These are phyloP conservation scores for Pleurotus tuber-regium DNA, from an alignment of 768 basidiomycete species.

Conservation along the genomic window DNA sequence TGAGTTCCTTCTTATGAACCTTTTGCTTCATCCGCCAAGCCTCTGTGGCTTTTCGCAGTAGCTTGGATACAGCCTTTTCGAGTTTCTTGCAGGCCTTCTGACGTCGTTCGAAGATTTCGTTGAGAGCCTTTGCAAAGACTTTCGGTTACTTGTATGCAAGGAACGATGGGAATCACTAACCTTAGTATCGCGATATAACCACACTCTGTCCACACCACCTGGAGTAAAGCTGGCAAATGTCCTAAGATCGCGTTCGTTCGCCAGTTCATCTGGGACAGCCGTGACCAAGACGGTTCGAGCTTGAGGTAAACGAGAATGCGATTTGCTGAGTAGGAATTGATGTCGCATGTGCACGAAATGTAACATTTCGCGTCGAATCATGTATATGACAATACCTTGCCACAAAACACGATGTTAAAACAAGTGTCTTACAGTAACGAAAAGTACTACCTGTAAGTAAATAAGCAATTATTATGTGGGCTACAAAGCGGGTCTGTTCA, in stretches of 20 bases:
- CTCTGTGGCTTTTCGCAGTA: constrained; percentile 40
- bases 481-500: constrained; percentile 45
- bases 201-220: constrained; percentile 65
- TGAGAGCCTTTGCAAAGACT: constrained; percentile 24
- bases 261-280: constrained; percentile 54
- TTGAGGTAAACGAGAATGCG: constrained; percentile 59
- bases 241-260: constrained; percentile 42
- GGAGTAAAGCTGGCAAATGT: constrained; percentile 64
- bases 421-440: not conserved
- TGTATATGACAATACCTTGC: constrained; percentile 57
- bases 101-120: constrained; percentile 40
- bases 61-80: constrained; percentile 51
- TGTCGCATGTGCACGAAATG: constrained; percentile 55
- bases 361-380: constrained; percentile 57
- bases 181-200: constrained; percentile 59
- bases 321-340: constrained; percentile 56
- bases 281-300: constrained; percentile 70
- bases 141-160: not conserved
- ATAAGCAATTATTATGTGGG: constrained; percentile 56
- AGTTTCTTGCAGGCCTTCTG: constrained; percentile 49
- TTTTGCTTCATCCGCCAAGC: constrained; percentile 39
- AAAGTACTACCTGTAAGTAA: constrained; percentile 44
- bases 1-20: constrained; percentile 29
- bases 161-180: not conserved
- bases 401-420: constrained; percentile 4